phyloP scores from a whole-genome alignment of 106 monocot species.

The Acorus calamus region DNA sequence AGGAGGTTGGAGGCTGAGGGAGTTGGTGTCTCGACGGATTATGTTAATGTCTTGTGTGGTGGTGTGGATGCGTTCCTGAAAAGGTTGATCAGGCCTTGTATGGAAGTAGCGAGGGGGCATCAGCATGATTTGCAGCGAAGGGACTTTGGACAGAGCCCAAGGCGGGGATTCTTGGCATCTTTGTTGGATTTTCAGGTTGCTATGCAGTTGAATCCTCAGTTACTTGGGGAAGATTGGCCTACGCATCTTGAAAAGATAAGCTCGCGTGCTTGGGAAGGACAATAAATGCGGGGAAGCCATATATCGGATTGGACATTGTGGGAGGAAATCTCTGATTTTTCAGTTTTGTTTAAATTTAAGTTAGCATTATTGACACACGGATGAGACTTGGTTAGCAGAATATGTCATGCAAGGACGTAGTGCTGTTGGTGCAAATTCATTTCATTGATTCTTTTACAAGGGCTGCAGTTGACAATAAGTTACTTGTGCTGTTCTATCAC shows the following conservation, averaged over 20 bases:
- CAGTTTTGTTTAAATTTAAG: too few species aligned
- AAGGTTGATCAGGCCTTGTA: constrained; percentile 56
- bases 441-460: too few species aligned
- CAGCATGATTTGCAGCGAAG: constrained; percentile 17
- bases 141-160: constrained; percentile 16
- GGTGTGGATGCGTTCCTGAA: constrained; percentile 56
- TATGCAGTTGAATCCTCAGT: constrained; percentile 47
- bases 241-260: constrained; percentile 63
- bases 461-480: too few species aligned
- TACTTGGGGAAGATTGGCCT: constrained; percentile 63
- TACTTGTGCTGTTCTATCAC: too few species aligned
- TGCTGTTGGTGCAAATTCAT: too few species aligned
- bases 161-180: constrained; percentile 23
- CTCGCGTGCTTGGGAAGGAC: constrained; percentile 6
- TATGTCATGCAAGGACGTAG: too few species aligned
- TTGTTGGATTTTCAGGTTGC: constrained; percentile 43
- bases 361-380: too few species aligned
- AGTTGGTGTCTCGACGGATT: constrained; percentile 33
- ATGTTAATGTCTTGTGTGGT: constrained; percentile 47
- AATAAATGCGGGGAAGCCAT: too few species aligned
- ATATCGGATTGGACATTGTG: too few species aligned
- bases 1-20: constrained; percentile 34
- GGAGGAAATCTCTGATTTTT: too few species aligned
- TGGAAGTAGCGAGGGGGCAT: constrained; percentile 50
- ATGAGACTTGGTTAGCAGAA: too few species aligned